phyloP scores from a whole-genome alignment of 768 basidiomycete species.

The Mycena sanguinolenta region DNA sequence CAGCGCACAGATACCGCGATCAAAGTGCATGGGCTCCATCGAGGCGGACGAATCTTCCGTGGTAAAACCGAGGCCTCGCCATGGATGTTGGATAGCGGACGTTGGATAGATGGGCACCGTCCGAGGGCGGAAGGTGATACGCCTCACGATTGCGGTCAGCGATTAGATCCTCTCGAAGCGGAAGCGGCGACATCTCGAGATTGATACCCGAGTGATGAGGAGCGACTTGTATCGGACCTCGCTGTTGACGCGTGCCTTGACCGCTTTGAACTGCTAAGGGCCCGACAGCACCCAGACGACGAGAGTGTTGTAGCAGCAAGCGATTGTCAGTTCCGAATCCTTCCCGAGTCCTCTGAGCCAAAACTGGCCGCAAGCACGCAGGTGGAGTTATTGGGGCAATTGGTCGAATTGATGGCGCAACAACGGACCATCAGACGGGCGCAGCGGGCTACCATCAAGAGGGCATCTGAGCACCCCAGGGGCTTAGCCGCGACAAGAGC shows the following conservation, averaged over 20 bases:
- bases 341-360: conserved; percentile 41
- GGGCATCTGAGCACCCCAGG: conserved; percentile 71
- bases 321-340: conserved; percentile 55
- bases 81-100: conserved; percentile 65
- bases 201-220: conserved; percentile 73
- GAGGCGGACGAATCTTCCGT: conserved; percentile 54
- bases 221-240: conserved; percentile 53
- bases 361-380: conserved; percentile 75
- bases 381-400: conserved; percentile 57
- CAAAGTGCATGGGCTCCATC: conserved; percentile 68
- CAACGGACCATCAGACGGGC: conserved; percentile 69
- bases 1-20: conserved; percentile 61
- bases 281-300: conserved; percentile 74
- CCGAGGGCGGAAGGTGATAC: conserved; percentile 58
- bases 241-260: conserved; percentile 58
- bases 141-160: conserved; percentile 54
- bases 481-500: conserved; percentile 77
- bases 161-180: conserved; percentile 62
- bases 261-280: conserved; percentile 54
- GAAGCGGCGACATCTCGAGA: no score
- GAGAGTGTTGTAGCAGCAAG: conserved; percentile 76
- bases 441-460: conserved; percentile 69
- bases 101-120: conserved; percentile 74
- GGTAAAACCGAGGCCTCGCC: conserved; percentile 65
- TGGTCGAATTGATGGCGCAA: no score